Evolutionary conservation across 1,139 yeast species (phyloP).

Genomic region (Yamadazyma epiphylla): DNA sequence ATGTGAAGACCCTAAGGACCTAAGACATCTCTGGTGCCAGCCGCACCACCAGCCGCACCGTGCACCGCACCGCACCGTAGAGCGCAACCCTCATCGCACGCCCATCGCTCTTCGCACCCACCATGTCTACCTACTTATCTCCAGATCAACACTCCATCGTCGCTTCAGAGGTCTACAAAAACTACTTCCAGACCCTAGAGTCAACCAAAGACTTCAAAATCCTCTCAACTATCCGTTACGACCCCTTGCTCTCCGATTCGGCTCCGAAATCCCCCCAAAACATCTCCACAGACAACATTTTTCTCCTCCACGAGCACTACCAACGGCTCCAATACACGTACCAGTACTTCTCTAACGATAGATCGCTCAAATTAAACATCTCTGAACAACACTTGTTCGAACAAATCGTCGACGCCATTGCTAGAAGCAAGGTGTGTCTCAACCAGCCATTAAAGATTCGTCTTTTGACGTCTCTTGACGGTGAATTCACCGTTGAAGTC

Average conservation of each 20-base stretch:
- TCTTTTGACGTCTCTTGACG: constrained; percentile 45
- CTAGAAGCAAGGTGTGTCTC: constrained; percentile 21
- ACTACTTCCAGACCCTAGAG: constrained; percentile 17
- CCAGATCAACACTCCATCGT: no score
- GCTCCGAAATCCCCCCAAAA: constrained; percentile 23
- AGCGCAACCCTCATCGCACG: no score
- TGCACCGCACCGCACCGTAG: no score
- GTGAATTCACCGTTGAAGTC: constrained; percentile 51
- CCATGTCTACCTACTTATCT: no score
- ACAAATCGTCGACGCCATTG: constrained; percentile 43
- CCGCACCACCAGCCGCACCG: no score
- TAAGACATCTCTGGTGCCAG: no score
- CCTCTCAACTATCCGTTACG: constrained; percentile 69
- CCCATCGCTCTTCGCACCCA: no score
- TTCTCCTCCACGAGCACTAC: constrained; percentile 62
- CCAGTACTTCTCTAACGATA: constrained; percentile 40
- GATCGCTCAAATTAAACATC: constrained; percentile 28
- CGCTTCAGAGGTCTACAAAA: constrained; percentile 5
- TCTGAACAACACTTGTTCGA: constrained; percentile 38
- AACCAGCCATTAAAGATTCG: constrained; percentile 55
- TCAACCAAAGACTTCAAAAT: constrained; percentile 40
- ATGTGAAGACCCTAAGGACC: no score
- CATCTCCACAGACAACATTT: constrained; percentile 41
- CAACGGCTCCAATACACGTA: constrained; percentile 54
- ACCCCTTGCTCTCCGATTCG: constrained; percentile 44